Percentiles rank a stretch among this genome's conserved stretches.
Conservation (phyloP, 495 filamentous ascomycete genomes). For the Bathelium albidoporum region DNA sequence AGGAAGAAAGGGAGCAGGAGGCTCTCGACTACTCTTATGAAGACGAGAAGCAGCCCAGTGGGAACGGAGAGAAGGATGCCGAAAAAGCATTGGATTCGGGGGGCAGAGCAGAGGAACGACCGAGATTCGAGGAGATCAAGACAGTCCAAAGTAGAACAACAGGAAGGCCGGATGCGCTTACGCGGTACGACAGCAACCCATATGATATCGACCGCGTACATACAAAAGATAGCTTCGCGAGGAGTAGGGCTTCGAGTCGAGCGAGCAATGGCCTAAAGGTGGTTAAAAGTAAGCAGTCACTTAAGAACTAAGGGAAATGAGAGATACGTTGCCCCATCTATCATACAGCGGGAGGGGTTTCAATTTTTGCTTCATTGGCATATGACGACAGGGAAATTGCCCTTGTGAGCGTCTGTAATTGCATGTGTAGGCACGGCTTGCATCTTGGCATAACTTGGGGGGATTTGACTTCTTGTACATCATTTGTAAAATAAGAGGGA, state of each 20-base stretch:
- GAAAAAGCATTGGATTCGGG: background rate
- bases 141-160: slow-evolving; percentile 14
- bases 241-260: background rate
- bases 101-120: background rate
- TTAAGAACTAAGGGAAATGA: slow-evolving; percentile 4
- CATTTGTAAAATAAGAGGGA: too few species aligned
- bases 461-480: too few species aligned
- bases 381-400: too few species aligned
- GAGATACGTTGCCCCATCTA: background rate
- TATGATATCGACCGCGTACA: slow-evolving; percentile 33
- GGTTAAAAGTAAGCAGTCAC: background rate
- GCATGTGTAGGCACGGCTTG: too few species aligned
- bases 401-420: too few species aligned
- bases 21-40: slow-evolving; percentile 27
- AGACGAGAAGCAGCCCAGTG: slow-evolving; percentile 7
- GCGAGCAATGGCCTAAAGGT: background rate
- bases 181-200: slow-evolving; percentile 27
- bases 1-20: slow-evolving; percentile 24
- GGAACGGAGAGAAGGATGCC: background rate
- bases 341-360: background rate
- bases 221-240: slow-evolving; percentile 28
- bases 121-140: slow-evolving; percentile 28
- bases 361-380: background rate
- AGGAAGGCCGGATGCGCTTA: background rate
- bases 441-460: too few species aligned